Percentiles rank a stretch among this genome's conserved stretches.
Conservation (phyloP, 768 basidiomycete species). For the Lactifluus subvellereus region DNA sequence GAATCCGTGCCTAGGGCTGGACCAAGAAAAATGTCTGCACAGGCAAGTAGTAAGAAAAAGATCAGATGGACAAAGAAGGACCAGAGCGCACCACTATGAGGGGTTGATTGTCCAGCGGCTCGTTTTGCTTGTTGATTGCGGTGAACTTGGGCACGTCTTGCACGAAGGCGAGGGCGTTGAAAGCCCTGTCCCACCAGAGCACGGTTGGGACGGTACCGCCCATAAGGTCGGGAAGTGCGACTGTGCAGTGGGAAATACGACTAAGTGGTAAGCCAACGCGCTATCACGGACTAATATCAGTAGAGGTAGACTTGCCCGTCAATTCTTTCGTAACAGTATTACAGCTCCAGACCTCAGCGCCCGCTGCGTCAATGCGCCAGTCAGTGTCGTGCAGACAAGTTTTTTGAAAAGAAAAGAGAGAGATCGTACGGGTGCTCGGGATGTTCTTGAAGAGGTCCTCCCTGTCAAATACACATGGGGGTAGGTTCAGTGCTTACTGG, state of each 20-base stretch:
- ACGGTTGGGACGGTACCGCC: not conserved
- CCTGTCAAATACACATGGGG: not conserved
- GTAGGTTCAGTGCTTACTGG: not conserved
- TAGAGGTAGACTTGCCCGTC: constrained; percentile 1
- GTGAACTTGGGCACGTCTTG: not conserved
- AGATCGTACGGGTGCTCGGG: not conserved
- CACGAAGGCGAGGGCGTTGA: not conserved
- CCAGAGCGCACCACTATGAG: constrained; percentile 1
- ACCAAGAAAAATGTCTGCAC: constrained; percentile 7
- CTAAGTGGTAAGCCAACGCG: not conserved
- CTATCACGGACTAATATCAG: no score
- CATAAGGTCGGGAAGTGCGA: not conserved
- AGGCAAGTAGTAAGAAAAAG: not conserved
- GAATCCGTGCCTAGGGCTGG: not conserved
- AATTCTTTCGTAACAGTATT: not conserved
- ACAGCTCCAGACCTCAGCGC: not conserved
- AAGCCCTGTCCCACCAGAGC: not conserved
- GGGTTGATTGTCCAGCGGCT: not conserved
- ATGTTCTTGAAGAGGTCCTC: not conserved
- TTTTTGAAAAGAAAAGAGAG: not conserved
- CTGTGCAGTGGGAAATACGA: not conserved
- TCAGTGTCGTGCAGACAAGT: not conserved
- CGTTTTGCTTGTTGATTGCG: not conserved
- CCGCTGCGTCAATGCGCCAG: not conserved
- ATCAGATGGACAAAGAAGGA: not conserved